Evolutionary conservation across 305 asterid genomes (phyloP), one percentile per base, ranked within the genome.

Genomic region (Caryopteris hybrid): DNA sequence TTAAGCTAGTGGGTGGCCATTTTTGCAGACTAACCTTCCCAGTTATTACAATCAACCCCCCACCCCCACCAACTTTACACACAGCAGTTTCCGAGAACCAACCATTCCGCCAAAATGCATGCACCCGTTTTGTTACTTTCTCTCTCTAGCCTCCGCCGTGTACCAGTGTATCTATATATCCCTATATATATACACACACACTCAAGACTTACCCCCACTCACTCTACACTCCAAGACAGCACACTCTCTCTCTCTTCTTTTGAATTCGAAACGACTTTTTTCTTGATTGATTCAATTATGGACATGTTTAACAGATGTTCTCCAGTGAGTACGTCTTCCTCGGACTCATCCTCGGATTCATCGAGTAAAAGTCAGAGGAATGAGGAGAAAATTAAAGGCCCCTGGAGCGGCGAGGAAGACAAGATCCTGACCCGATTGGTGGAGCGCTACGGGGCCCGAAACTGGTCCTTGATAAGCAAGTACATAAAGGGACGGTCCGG

Each of bases 381-480:
- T 6, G 70, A 29, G 60, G 96, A 85, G 58, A 76, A 83, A 38
- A 85, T 91, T 2, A 91, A 85, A 27, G 96, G 98, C 3, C 96
- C 98, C 8, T 91, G 98, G 98, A 89, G 98, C 58, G 93, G 94
- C 0, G 98, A 91, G 68, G 98, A 91, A 55, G 98, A 91, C 74
- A 74, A 69, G 79, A 81, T 89, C 74, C 74, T 91, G 50, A 85
- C 90, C 62, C 80, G 81, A 0, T 79, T 91, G 3, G 96, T 91
- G 2, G 93, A 87, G 17, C 80, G 88, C 1, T 78, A 85, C 69
- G 96, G 98, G 6, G 71, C 98, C 2, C 70, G 92, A 3, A 92
- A 89, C 70, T 92, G 96, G 98, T 86, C 98, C 0, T 61, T 92
- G 31, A 92, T 92, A 0, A 83, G 98, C 54, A 92, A 86, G 54